Conservation (phyloP, 2,329 filamentous ascomycete genomes). For the Sporothrix protearum region DNA sequence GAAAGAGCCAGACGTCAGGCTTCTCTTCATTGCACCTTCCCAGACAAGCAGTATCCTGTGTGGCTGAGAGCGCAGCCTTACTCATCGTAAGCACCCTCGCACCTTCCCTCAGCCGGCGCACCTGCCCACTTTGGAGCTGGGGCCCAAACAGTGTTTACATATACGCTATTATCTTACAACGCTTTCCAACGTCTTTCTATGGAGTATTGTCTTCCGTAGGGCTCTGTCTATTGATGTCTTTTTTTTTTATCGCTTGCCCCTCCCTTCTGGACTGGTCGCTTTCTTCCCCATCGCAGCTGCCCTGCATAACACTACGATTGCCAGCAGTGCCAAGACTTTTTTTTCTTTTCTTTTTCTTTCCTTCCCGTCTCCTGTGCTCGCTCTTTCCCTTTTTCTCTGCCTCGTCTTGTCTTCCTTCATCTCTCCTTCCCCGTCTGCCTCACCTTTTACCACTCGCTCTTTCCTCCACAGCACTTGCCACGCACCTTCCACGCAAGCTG, state of each 20-base stretch:
- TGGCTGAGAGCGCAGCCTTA: not conserved
- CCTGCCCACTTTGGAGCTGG: not conserved
- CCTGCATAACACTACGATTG: conserved; percentile 4
- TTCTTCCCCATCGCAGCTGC: not conserved
- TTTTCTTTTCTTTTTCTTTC: not conserved
- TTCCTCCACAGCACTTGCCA: not conserved
- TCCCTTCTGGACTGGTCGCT: not conserved
- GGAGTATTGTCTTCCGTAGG: not conserved
- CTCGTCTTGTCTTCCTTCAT: not conserved
- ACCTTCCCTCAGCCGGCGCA: not conserved
- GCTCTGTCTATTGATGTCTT: not conserved
- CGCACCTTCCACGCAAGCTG: not conserved
- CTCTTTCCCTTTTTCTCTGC: not conserved
- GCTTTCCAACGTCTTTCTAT: not conserved
- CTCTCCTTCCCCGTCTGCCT: not conserved
- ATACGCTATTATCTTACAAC: not conserved
- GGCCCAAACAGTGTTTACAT: not conserved
- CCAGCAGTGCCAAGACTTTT: not conserved
- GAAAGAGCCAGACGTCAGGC: not conserved
- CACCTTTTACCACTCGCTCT: not conserved
- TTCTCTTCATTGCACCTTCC: not conserved
- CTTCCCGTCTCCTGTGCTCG: not conserved
- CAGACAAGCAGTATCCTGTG: not conserved
- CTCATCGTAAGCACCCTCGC: not conserved
- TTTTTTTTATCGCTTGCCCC: not conserved